Evolutionary conservation across 345 rosid species (phyloP), one percentile per base, ranked within the genome.

Genomic region (Brassica rapa): DNA sequence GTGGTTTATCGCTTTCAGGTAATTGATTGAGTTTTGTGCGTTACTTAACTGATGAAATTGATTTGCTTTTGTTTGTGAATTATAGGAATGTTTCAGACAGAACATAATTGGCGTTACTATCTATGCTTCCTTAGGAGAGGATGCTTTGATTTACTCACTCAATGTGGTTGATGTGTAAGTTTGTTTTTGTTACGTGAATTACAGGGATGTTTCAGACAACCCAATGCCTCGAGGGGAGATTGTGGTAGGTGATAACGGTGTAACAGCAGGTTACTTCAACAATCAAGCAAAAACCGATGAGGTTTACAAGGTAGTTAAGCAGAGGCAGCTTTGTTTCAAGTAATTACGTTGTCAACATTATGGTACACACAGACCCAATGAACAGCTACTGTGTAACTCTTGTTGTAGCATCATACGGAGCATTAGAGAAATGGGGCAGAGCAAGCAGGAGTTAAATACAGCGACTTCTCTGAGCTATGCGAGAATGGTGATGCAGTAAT

Each of bases 221-320:
- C 96, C 98, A 72, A 90, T 94, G 97, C 93, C 96, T 16, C 87
- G 94, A 15, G 98, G 98, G 62, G 96, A 94, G 84, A 46, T 94
- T 41, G 97, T 92, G 19, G 78, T 90, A 5, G 98, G 97, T 51
- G 98, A 97, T 69, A 67, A 57, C 82, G 89, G 89, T 79, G 85
- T 90, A 27, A 90, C 97, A 51, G 83, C 86, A 53, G 96, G 98
- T 78, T 94, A 92, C 82, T 92, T 89, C 46, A 90, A 90, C 76
- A 86, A 92, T 82, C 84, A 81, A 68, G 94, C 55, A 79, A 94
- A 92, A 79, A 94, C 94, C 0, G 73, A 85, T 27, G 97, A 90
- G 81, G 94, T 85, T 62, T 94, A 88, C 89, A 90, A 81, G 97
- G 98, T 94, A 82, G 35, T 32, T 32, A 5, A 32, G 41, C 9